Percentiles rank a stretch among this genome's conserved stretches.
Evolutionary conservation across 768 basidiomycete species (phyloP).

Genomic region (Pisolithus microcarpus): DNA sequence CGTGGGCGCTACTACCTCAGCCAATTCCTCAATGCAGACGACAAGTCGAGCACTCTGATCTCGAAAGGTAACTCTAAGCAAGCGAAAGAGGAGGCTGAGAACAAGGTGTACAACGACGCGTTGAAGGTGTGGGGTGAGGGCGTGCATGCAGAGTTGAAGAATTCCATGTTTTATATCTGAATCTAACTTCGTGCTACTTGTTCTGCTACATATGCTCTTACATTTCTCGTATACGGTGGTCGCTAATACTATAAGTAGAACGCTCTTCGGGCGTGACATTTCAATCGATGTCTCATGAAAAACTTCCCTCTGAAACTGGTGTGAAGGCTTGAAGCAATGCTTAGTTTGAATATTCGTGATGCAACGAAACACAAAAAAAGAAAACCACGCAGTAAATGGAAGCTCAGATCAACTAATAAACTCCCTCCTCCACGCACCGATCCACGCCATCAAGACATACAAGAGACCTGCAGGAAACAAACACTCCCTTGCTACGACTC

Average conservation of each 20-base stretch:
- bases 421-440: slow-evolving; percentile 37
- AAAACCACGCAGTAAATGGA: background rate
- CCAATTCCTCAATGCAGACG: slow-evolving; percentile 53
- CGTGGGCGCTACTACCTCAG: slow-evolving; percentile 71
- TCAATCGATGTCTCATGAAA: too few species aligned
- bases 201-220: background rate
- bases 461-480: slow-evolving; percentile 65
- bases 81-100: slow-evolving; percentile 24
- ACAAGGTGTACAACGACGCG: slow-evolving; percentile 16
- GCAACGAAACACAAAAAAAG: too few species aligned
- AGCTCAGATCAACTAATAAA: background rate
- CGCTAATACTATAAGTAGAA: background rate
- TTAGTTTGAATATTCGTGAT: too few species aligned
- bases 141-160: slow-evolving; percentile 48
- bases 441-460: slow-evolving; percentile 81
- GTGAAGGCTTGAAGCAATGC: too few species aligned
- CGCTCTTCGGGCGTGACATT: too few species aligned
- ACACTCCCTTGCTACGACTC: slow-evolving; percentile 59
- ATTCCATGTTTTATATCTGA: slow-evolving; percentile 74
- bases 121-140: slow-evolving; percentile 44
- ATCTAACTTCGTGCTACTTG: background rate
- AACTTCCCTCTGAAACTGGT: too few species aligned
- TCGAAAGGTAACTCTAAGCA: slow-evolving; percentile 22
- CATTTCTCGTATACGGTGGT: too few species aligned
- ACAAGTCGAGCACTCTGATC: slow-evolving; percentile 36